phyloP scores from a whole-genome alignment of 106 monocot species.

The Acorus calamus region DNA sequence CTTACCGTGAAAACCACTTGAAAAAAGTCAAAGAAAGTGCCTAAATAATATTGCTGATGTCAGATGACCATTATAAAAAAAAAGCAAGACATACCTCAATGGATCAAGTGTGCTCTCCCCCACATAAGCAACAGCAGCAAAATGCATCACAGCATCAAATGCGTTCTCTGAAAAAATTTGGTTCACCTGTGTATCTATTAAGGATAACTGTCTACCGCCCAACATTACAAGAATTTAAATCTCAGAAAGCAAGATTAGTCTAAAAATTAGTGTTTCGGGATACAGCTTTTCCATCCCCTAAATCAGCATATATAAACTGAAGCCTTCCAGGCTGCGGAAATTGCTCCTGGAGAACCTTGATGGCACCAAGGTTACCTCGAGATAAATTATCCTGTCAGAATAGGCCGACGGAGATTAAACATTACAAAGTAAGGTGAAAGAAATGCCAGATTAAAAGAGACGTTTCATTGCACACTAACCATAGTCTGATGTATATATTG shows the following conservation, averaged over 20 bases:
- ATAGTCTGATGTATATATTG: no score
- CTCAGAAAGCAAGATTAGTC: no score
- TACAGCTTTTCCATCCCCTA: conserved; percentile 65
- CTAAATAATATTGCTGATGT: no score
- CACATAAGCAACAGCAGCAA: conserved; percentile 49
- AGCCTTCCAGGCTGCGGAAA: conserved; percentile 54
- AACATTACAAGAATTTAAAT: no score
- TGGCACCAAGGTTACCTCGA: conserved; percentile 62
- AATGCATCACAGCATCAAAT: conserved; percentile 54
- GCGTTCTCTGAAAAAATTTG: conserved; percentile 36
- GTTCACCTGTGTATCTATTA: conserved; percentile 27
- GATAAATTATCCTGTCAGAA: conserved; percentile 56
- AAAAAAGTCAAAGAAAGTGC: no score
- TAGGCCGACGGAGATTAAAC: background rate
- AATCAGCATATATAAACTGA: conserved; percentile 62
- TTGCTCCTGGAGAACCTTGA: conserved; percentile 58
- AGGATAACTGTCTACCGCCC: conserved; percentile 5
- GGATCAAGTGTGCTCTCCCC: conserved; percentile 49
- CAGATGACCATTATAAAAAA: background rate
- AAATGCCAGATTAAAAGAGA: no score
- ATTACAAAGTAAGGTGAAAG: background rate
- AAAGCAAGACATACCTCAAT: conserved; percentile 22
- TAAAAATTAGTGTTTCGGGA: conserved; percentile 4
- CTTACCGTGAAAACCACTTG: no score
- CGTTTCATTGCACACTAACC: no score